Evolutionary conservation across 225 moss, liverwort and hornwort genomes (phyloP).

Genomic region (Physcomitrellopsis africana): DNA sequence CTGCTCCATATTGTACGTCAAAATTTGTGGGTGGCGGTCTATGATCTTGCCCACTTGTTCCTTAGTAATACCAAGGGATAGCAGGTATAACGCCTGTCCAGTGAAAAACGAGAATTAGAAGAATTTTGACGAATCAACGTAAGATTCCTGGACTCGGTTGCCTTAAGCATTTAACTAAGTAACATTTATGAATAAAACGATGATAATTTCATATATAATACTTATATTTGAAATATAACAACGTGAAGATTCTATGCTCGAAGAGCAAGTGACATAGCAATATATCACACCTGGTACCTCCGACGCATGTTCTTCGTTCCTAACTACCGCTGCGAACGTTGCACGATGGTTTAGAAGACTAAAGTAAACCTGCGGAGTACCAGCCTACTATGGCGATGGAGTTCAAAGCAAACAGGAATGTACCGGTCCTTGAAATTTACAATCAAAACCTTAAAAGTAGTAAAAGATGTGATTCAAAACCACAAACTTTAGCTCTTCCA

Average conservation of each 20-base stretch:
- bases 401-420: conserved; percentile 22
- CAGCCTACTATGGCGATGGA: conserved; percentile 17
- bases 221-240: not conserved
- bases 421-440: not conserved
- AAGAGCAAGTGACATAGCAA: conserved; percentile 12
- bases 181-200: not conserved
- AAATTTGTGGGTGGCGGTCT: conserved; percentile 58
- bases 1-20: conserved; percentile 69
- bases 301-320: conserved; percentile 19
- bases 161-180: not conserved
- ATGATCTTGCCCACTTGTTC: conserved; percentile 65
- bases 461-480: conserved; percentile 10
- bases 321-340: conserved; percentile 23
- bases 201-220: not conserved
- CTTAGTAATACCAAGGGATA: conserved; percentile 61
- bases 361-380: conserved; percentile 19
- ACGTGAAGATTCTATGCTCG: not conserved
- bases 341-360: conserved; percentile 17
- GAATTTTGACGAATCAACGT: not conserved
- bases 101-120: conserved; percentile 7
- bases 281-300: conserved; percentile 24
- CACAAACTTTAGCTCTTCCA: conserved; percentile 1
- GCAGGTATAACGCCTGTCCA: conserved; percentile 55
- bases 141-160: not conserved
- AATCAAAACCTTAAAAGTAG: conserved; percentile 20